phyloP scores from a whole-genome alignment of 1,284 basidiomycete species.

The Thecaphora thlaspeos region DNA sequence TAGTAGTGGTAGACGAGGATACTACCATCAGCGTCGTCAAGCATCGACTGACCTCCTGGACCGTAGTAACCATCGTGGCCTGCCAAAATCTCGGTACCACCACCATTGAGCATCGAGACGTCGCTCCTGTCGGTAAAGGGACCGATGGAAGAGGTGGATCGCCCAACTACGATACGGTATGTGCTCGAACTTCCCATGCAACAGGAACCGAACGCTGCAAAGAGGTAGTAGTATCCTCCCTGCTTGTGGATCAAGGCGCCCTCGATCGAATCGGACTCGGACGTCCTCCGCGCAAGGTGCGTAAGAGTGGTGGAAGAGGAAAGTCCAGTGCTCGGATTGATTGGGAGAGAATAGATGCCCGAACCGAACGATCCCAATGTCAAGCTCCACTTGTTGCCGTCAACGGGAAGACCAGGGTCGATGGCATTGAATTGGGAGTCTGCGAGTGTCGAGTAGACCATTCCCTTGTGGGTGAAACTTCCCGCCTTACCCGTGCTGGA shows the following conservation, averaged over 20 bases:
- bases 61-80: conserved; percentile 63
- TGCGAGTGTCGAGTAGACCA: conserved; percentile 62
- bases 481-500: conserved; percentile 61
- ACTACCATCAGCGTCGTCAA: conserved; percentile 59
- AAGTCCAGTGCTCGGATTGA: conserved; percentile 60
- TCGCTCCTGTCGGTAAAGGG: conserved; percentile 63
- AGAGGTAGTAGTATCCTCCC: conserved; percentile 64
- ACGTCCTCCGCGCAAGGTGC: conserved; percentile 62
- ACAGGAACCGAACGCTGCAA: conserved; percentile 66
- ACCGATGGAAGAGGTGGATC: conserved; percentile 61
- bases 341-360: conserved; percentile 22
- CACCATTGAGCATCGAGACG: conserved; percentile 62
- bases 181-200: conserved; percentile 64
- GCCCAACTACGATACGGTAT: conserved; percentile 66
- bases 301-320: conserved; percentile 55
- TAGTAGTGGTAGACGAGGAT: conserved; percentile 64
- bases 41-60: conserved; percentile 62
- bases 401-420: conserved; percentile 59
- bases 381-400: conserved; percentile 33
- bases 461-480: conserved; percentile 62
- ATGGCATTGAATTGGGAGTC: conserved; percentile 65
- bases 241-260: conserved; percentile 61
- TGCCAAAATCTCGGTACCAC: conserved; percentile 63
- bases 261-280: conserved; percentile 60
- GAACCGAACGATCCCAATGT: conserved; percentile 34